These are phyloP conservation scores for Solanum lycopersicoides DNA, from an alignment of 257 asterid genomes.

Conservation along the genomic window DNA sequence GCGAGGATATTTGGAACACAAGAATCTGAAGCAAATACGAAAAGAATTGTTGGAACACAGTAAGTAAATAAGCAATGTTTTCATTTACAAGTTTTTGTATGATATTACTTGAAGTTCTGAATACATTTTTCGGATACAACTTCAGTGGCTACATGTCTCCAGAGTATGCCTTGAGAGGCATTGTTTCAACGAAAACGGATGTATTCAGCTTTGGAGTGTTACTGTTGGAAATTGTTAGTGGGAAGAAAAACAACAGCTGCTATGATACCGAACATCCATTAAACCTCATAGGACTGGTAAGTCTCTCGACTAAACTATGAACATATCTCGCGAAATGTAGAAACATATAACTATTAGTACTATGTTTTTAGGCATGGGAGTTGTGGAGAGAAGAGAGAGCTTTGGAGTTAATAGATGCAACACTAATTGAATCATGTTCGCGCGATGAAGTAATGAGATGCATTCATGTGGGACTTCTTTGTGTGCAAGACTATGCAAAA, in stretches of 20 bases:
- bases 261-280: constrained; percentile 6
- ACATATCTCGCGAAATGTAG: background rate
- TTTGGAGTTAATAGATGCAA: constrained; percentile 17
- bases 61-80: background rate
- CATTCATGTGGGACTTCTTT: constrained; percentile 22
- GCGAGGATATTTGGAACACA: constrained; percentile 1
- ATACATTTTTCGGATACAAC: background rate
- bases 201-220: constrained; percentile 37
- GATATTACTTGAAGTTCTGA: background rate
- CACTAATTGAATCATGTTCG: background rate
- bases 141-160: constrained; percentile 37
- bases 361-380: constrained; percentile 24
- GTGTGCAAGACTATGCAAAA: constrained; percentile 28
- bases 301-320: background rate
- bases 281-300: constrained; percentile 28
- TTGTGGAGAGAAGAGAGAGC: constrained; percentile 22
- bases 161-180: constrained; percentile 22
- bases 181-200: constrained; percentile 21
- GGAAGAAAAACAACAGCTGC: constrained; percentile 16
- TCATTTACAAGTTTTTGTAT: too few relatives aligned
- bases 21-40: background rate
- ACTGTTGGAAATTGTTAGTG: constrained; percentile 24
- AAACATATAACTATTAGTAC: background rate
- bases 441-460: constrained; percentile 9
- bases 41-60: constrained; percentile 3